Base-by-base conservation (phyloP, 306 rosid genomes). In the Glycine latifolia region DNA sequence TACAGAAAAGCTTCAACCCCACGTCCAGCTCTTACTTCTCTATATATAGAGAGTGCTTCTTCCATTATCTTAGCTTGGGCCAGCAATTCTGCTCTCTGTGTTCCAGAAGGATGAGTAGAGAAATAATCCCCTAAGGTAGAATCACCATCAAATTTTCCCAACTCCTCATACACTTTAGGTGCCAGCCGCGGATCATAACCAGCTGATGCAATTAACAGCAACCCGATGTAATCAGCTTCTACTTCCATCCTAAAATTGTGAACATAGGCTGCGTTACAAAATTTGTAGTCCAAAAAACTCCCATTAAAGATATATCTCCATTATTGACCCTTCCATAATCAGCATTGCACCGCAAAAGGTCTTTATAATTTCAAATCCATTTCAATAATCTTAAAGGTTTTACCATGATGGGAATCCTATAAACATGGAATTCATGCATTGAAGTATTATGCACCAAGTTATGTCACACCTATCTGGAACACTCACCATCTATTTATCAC, bases 171-270 rank as follows among this genome's bases (percentile, higher is more conserved):
- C 77, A 92, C 89, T 12, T 12, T 50, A 7, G 96, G 97, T 7
- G 97, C 98, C 70, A 86, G 88, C 56, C 91, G 83, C 0, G 93
- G 97, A 81, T 94, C 94, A 49, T 83, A 95, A 56, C 97, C 97
- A 3, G 93, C 95, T 3, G 93, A 93, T 61, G 97, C 95, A 3
- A 95, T 13, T 84, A 92, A 76, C 12, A 92, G 80, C 85, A 94
- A 73, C 66, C 97, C 98, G 8, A 92, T 89, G 79, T 92, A 89
- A 76, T 94, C 98, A 0, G 98, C 98, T 88, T 94, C 97, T 80
- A 90, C 82, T 86, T 94, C 97, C 93, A 87, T 89, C 90, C 97
- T 94, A 81, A 77, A 9, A 81, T 44, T 49, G 49, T 17, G 55
- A 66, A 78, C 41, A 37, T 55, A 14, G 49, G 7, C 47, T 50